Evolutionary conservation across 208 protist species (phyloP), one percentile per base, ranked within the genome.

Genomic region (Trypanosoma platydactyli): DNA sequence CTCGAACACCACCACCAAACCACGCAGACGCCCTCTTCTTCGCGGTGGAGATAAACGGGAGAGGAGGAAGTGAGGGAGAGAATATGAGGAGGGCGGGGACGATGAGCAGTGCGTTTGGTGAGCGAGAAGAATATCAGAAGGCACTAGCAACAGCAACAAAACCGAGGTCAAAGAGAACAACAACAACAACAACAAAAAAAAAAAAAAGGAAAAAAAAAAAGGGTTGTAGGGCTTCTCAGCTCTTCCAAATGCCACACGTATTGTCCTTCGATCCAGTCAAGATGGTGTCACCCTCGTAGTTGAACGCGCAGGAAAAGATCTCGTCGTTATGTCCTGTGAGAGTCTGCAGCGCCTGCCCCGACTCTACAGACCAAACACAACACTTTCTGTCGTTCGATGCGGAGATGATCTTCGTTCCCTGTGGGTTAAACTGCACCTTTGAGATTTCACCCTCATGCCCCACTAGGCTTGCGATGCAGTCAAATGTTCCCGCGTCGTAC

Each of bases 251-350:
- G 35, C 95, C 84, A 80, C 95, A 98, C 24, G 94, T 98, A 80
- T 98, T 98, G 81, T 98, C 97, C 64, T 98, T 97, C n/a, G 92
- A 97, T 29, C 92, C 96, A 0, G 97, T 98, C 42, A 98, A 80
- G 52, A 98, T 98, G 6, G 92, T 98, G 68, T 98, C 94, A 3
- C 96, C 96, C 65, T 91, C 84, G 75, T 95, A 97, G 84, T 98
- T 99, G 79, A 98, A 99, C 11, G 94, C 86, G 69, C 94, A 98
- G 5, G 85, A 93, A 77, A 99, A 98, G 68, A 99, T 97, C 70
- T 98, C 96, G 60, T 98, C 96, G 13, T 91, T 97, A 79, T 99
- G 97, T 0, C 97, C 97, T 22, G 94, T 83, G 13, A 99, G 83
- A 18, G 89, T 88, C 74, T 98, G 96, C 42, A 95, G 60, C 11